A percentile compares a stretch with the other conserved stretches of the same genome.
Conservation (phyloP, 164 flowering plant genomes). For the Echeveria elegans region DNA sequence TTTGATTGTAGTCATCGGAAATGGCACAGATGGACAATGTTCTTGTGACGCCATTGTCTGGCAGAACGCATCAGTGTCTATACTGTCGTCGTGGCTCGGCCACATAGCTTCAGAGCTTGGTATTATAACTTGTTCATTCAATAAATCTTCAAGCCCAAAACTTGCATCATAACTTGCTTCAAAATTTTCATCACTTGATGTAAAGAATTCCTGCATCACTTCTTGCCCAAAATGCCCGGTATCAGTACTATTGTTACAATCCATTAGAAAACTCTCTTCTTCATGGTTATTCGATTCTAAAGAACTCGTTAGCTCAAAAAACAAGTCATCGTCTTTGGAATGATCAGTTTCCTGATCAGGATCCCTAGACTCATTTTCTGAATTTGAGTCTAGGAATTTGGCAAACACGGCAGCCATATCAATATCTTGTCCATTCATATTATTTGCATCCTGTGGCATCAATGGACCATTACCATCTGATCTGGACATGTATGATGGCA, state of each 20-base stretch:
- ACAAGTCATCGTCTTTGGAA: background rate
- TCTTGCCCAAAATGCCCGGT: background rate
- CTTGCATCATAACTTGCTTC: background rate
- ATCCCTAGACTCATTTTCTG: constrained; percentile 6
- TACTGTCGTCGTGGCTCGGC: background rate
- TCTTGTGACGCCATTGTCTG: background rate
- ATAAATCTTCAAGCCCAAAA: constrained; percentile 1
- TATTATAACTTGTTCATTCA: background rate
- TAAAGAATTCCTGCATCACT: background rate
- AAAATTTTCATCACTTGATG: background rate
- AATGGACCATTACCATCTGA: background rate
- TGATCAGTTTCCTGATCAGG: constrained; percentile 1
- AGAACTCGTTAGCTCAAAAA: constrained; percentile 4
- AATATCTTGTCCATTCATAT: constrained; percentile 18
- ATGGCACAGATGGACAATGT: background rate
- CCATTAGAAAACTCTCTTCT: background rate
- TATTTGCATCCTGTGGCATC: background rate
- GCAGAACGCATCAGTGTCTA: background rate
- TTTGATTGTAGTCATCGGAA: background rate
- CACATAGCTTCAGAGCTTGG: background rate
- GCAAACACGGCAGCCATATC: constrained; percentile 51
- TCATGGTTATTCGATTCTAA: background rate
- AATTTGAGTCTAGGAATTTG: constrained; percentile 34
- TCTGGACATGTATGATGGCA: background rate
- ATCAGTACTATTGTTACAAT: background rate